Conservation (phyloP, 2,329 filamentous ascomycete species). For the Nothophaeocryptopus gaeumannii region DNA sequence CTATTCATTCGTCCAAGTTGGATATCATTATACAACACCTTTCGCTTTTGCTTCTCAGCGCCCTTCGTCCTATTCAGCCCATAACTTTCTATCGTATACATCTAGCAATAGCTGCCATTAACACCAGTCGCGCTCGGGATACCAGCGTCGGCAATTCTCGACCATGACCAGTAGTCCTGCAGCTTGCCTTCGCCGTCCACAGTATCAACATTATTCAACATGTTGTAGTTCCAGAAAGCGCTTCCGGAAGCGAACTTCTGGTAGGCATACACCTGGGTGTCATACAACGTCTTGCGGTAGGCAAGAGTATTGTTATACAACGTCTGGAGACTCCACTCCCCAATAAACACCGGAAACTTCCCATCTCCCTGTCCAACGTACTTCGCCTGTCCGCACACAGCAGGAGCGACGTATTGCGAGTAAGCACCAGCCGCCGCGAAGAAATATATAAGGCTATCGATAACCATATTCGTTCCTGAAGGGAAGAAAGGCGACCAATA, state of each 20-base stretch:
- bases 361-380: slow-evolving; percentile 19
- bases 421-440: slow-evolving; percentile 30
- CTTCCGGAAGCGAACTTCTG: slow-evolving; percentile 35
- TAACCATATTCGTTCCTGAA: slow-evolving; percentile 30
- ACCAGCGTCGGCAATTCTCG: slow-evolving; percentile 1
- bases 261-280: slow-evolving; percentile 36
- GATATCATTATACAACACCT: no score
- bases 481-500: slow-evolving; percentile 33
- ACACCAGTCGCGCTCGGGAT: slow-evolving; percentile 7
- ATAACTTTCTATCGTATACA: no score
- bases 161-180: slow-evolving; percentile 18
- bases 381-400: slow-evolving; percentile 30
- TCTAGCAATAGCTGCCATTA: slow-evolving; percentile 10
- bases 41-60: no score
- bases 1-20: no score
- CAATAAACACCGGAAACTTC: slow-evolving; percentile 37
- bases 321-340: slow-evolving; percentile 38
- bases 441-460: slow-evolving; percentile 36
- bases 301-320: slow-evolving; percentile 35
- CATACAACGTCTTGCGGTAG: slow-evolving; percentile 30
- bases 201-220: slow-evolving; percentile 4
- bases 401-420: slow-evolving; percentile 27
- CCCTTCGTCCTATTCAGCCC: no score
- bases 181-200: slow-evolving; percentile 15
- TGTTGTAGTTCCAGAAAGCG: slow-evolving; percentile 15